Percentiles rank a stretch among this genome's conserved stretches.
These are phyloP conservation scores for Babjeviella inositovora DNA, from an alignment of 805 yeast genomes.

Conservation along the genomic window DNA sequence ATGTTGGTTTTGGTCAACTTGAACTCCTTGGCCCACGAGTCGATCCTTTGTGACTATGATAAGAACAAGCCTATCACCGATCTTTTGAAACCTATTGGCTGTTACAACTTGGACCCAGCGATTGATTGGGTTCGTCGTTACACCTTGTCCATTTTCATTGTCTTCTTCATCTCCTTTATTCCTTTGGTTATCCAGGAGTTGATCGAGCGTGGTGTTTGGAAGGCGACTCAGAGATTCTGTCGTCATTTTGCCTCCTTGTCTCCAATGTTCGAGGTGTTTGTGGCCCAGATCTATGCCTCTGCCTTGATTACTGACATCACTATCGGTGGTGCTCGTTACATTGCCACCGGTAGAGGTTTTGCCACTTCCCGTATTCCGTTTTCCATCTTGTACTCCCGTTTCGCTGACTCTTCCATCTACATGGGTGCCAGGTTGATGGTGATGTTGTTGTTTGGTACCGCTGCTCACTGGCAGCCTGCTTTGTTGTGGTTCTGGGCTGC, in stretches of 20 bases:
- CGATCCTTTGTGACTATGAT: conserved; percentile 52
- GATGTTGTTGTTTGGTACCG: conserved; percentile 58
- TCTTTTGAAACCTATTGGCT: conserved; percentile 61
- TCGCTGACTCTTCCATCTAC: conserved; percentile 64
- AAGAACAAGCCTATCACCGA: conserved; percentile 59
- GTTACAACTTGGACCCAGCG: conserved; percentile 78
- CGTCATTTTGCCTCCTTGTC: conserved; percentile 71
- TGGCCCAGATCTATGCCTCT: conserved; percentile 81
- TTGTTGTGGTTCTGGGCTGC: conserved; percentile 45
- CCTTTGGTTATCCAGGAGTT: conserved; percentile 82
- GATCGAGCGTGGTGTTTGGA: conserved; percentile 71
- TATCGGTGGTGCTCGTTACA: conserved; percentile 85
- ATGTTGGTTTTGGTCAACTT: conserved; percentile 66
- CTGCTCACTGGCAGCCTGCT: conserved; percentile 72
- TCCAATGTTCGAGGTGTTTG: conserved; percentile 89
- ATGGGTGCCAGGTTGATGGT: conserved; percentile 57
- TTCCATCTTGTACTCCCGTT: conserved; percentile 55
- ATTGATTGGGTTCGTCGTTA: conserved; percentile 81
- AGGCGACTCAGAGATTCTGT: conserved; percentile 53
- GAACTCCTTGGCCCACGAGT: conserved; percentile 64
- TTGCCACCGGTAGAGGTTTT: conserved; percentile 89
- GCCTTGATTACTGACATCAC: conserved; percentile 62
- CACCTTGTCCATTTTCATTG: conserved; percentile 80
- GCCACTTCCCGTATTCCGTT: conserved; percentile 75
- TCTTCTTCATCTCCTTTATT: conserved; percentile 80